Evolutionary conservation across 2,329 filamentous ascomycete genomes (phyloP), one percentile per base, ranked within the genome.

Genomic region (Exophiala mesophila): DNA sequence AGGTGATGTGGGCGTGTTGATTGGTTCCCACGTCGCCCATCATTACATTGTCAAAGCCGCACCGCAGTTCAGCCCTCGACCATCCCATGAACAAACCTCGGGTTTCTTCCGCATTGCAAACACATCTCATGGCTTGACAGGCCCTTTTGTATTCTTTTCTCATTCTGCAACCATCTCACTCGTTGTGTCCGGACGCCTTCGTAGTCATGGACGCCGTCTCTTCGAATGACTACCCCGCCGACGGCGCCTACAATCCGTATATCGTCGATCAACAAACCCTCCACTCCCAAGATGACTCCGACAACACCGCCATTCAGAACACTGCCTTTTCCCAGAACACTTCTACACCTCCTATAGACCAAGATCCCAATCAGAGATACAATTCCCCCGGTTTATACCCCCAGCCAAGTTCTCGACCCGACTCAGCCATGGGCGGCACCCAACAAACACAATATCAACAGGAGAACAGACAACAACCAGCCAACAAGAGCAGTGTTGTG

Each of bases 401-500:
- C 29, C 59, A 66, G 31, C 54, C 63, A 10, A 63, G 59, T 26
- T 66, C 70, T 56, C 55, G 71, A 47, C 75, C 76, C 4, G 67
- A 65, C 40, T 77, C 74, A 28, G 69, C 68, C 19, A 59, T 75
- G 48, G 62, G 62, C 12, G 59, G 64, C 12, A 65, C 68, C 40
- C 61, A 63, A 52, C 70, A 73, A 55, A 62, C 65, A 37, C 59
- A 69, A 40, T 65, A 71, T n/a, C 71, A 73, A 44, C 66, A 70
- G 53, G 66, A 72, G 34, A 58, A 60, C 6, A 57, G 68, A 39
- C 64, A 62, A 33, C 49, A 57, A 39, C 49, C 54, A n/a, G 57
- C 54, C 15, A 60, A 62, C 30, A 72, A 71, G 57, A 72, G 70
- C 50, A 83, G 77, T 58, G 92, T 98, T 26, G 92, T 98, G 44